A percentile compares a stretch with the other conserved stretches of the same genome.
Conservation (phyloP, 228 moss, liverwort and hornwort genomes). For the Sphagnum fallax region DNA sequence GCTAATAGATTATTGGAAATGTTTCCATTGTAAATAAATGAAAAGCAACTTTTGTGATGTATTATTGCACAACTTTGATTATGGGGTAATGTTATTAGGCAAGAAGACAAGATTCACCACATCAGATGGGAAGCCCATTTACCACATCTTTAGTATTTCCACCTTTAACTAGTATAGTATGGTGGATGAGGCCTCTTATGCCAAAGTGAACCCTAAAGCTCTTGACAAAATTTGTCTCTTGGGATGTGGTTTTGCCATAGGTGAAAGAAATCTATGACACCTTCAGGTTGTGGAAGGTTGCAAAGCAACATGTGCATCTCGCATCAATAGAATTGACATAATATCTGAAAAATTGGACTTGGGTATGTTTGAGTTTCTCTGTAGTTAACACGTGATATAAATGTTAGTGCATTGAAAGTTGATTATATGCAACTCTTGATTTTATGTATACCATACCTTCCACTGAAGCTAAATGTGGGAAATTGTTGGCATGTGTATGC, state of each 20-base stretch:
- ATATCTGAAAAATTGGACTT: constrained; percentile 23
- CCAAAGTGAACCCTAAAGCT: constrained; percentile 16
- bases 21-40: constrained; percentile 17
- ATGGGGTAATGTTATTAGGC: constrained; percentile 26
- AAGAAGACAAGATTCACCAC: constrained; percentile 20
- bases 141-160: constrained; percentile 37
- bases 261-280: background rate
- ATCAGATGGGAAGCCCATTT: constrained; percentile 28
- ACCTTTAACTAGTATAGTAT: constrained; percentile 47
- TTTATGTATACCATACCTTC: too few species aligned
- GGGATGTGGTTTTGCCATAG: constrained; percentile 43
- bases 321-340: constrained; percentile 40
- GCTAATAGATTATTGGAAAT: constrained; percentile 27
- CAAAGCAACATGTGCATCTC: constrained; percentile 42
- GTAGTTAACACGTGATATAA: background rate
- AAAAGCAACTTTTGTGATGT: constrained; percentile 28
- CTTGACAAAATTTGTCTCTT: constrained; percentile 42
- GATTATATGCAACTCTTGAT: background rate
- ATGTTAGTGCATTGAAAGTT: background rate
- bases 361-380: constrained; percentile 10
- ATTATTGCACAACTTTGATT: constrained; percentile 15
- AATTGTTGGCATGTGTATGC: background rate
- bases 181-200: constrained; percentile 27
- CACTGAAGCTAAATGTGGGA: too few species aligned
- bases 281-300: constrained; percentile 47